phyloP scores from a whole-genome alignment of 257 asterid species.

The Cruciata laevipes region DNA sequence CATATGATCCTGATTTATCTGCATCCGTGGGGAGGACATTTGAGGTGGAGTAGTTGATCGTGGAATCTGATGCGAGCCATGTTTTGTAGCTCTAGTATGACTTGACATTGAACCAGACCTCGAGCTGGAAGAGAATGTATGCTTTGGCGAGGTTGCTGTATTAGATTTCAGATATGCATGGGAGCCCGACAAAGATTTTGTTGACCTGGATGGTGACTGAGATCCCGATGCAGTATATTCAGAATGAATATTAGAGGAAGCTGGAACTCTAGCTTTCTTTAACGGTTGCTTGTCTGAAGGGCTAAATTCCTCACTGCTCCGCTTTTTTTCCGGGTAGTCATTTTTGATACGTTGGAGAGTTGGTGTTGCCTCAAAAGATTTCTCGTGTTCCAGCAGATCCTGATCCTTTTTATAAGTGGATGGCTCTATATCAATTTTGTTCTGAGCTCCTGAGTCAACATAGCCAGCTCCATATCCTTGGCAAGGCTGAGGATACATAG shows the following conservation, averaged over 20 bases:
- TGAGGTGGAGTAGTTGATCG: conserved; percentile 3
- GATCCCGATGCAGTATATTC: conserved; percentile 34
- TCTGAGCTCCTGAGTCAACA: background rate
- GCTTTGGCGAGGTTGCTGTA: background rate
- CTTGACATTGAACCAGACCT: conserved; percentile 16
- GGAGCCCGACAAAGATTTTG: conserved; percentile 14
- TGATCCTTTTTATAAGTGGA: background rate
- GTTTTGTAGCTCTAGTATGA: conserved; percentile 10
- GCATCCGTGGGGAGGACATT: conserved; percentile 28
- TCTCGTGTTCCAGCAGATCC: conserved; percentile 14
- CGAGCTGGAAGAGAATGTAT: conserved; percentile 10
- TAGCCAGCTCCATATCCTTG: conserved; percentile 33
- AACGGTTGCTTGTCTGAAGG: conserved; percentile 20
- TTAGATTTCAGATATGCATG: conserved; percentile 12
- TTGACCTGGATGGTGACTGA: conserved; percentile 25
- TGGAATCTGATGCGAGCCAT: conserved; percentile 15
- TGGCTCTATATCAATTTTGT: background rate
- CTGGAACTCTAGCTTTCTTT: conserved; percentile 29
- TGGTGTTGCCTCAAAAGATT: conserved; percentile 21
- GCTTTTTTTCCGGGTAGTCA: conserved; percentile 27
- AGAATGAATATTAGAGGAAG: conserved; percentile 32
- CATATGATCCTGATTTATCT: conserved; percentile 14
- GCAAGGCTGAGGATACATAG: conserved; percentile 21
- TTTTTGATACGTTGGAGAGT: conserved; percentile 20
- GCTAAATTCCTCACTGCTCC: conserved; percentile 20